phyloP scores from a whole-genome alignment of 2,329 filamentous ascomycete species.

The Neopestalotiopsis sp. region DNA sequence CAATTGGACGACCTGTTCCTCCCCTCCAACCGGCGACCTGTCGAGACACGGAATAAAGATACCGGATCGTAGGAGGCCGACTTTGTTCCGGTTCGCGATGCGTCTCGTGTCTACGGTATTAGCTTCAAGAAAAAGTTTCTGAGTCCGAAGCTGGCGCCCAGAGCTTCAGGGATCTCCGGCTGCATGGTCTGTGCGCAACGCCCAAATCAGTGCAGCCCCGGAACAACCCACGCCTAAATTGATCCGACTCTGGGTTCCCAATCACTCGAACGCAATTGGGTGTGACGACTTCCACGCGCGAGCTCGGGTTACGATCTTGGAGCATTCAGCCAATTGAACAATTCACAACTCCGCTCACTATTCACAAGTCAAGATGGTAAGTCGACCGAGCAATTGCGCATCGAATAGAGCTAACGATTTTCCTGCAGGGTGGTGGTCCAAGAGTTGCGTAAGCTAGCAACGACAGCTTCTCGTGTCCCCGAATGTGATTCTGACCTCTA shows the following conservation, averaged over 20 bases:
- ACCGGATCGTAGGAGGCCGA: conserved; percentile 14
- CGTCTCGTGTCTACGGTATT: conserved; percentile 7
- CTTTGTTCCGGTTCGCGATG: conserved; percentile 12
- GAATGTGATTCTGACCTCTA: conserved; percentile 25
- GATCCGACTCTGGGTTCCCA: conserved; percentile 13
- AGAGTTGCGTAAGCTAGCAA: conserved; percentile 57
- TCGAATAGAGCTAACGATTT: conserved; percentile 44
- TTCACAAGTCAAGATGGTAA: conserved; percentile 61
- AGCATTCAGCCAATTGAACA: conserved; percentile 8
- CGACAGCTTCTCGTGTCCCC: conserved; percentile 10
- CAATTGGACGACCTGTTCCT: neutral
- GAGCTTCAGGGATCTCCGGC: conserved; percentile 14
- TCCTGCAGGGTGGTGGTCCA: conserved; percentile 74
- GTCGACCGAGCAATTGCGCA: conserved; percentile 25
- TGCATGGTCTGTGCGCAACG: conserved; percentile 13
- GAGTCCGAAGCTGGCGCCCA: conserved; percentile 13
- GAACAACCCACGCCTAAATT: conserved; percentile 13
- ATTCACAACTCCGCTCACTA: conserved; percentile 30
- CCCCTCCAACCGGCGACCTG: conserved; percentile 13
- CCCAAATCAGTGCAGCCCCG: conserved; percentile 10
- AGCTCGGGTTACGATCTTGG: conserved; percentile 15
- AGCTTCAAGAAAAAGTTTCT: conserved; percentile 19
- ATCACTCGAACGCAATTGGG: conserved; percentile 14
- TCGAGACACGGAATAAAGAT: conserved; percentile 5
- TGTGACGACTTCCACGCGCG: conserved; percentile 15